A percentile compares a stretch with the other conserved stretches of the same genome.
phyloP scores from a whole-genome alignment of 2,329 filamentous ascomycete species.

The Alternaria viburni region DNA sequence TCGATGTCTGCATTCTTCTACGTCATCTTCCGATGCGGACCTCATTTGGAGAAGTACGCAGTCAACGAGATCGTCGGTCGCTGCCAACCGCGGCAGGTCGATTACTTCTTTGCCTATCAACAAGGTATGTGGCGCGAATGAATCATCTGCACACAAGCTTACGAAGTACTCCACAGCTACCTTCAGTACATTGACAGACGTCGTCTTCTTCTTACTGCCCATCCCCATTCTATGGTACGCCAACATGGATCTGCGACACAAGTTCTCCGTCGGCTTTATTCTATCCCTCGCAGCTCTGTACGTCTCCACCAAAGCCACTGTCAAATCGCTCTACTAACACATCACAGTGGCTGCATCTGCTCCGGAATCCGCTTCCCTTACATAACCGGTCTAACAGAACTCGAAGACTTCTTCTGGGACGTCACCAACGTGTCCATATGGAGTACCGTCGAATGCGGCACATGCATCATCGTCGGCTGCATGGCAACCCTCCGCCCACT shows the following conservation, averaged over 20 bases:
- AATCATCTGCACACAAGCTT: background rate
- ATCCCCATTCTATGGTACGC: slow-evolving; percentile 62
- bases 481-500: slow-evolving; percentile 60
- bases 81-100: slow-evolving; percentile 53
- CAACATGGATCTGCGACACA: slow-evolving; percentile 61
- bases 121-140: slow-evolving; percentile 17
- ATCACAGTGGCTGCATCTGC: slow-evolving; percentile 59
- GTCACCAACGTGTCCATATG: slow-evolving; percentile 55
- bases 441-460: slow-evolving; percentile 45
- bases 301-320: background rate
- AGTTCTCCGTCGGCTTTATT: slow-evolving; percentile 60
- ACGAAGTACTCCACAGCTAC: slow-evolving; percentile 18
- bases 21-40: slow-evolving; percentile 58
- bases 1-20: slow-evolving; percentile 56
- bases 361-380: slow-evolving; percentile 61
- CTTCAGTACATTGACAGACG: slow-evolving; percentile 40
- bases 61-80: slow-evolving; percentile 42
- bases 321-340: slow-evolving; percentile 12
- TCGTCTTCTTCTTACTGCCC: slow-evolving; percentile 39
- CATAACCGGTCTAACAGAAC: slow-evolving; percentile 48
- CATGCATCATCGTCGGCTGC: slow-evolving; percentile 56
- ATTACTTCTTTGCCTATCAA: slow-evolving; percentile 60
- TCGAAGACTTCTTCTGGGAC: slow-evolving; percentile 55
- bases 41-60: slow-evolving; percentile 35
- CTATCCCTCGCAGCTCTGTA: slow-evolving; percentile 55